These are phyloP conservation scores for Lepiota brunneoincarnata DNA, from an alignment of 768 basidiomycete genomes.

Conservation along the genomic window DNA sequence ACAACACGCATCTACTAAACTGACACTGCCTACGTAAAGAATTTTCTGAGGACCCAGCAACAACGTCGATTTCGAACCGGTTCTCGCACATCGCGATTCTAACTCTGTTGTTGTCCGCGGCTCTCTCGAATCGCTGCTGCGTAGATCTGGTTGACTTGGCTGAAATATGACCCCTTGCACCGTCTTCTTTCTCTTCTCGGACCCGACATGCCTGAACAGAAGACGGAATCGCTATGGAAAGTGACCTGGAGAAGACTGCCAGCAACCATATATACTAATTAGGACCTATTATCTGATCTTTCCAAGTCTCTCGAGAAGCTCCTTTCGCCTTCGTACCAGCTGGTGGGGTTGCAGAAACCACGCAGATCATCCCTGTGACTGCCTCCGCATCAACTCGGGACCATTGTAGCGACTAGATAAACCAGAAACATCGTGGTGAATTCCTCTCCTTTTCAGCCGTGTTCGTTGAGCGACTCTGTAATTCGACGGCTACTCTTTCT, in stretches of 20 bases:
- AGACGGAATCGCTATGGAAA: neutral
- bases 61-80: neutral
- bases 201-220: neutral
- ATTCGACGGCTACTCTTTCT: neutral
- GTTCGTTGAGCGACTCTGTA: neutral
- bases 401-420: neutral
- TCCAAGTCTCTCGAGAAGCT: neutral
- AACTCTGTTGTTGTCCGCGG: slow-evolving; percentile 5
- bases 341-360: neutral
- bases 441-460: neutral
- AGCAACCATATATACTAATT: neutral
- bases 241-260: neutral
- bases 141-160: slow-evolving; percentile 3
- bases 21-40: slow-evolving; percentile 6
- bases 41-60: neutral
- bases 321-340: neutral
- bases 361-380: neutral
- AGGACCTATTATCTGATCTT: neutral
- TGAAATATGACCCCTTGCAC: neutral
- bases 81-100: neutral
- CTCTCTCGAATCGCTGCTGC: neutral
- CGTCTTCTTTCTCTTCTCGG: slow-evolving; percentile 3
- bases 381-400: neutral
- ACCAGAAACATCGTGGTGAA: neutral
- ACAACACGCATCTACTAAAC: neutral